Conservation (phyloP, 257 asterid species). For the Solanum etuberosum region DNA sequence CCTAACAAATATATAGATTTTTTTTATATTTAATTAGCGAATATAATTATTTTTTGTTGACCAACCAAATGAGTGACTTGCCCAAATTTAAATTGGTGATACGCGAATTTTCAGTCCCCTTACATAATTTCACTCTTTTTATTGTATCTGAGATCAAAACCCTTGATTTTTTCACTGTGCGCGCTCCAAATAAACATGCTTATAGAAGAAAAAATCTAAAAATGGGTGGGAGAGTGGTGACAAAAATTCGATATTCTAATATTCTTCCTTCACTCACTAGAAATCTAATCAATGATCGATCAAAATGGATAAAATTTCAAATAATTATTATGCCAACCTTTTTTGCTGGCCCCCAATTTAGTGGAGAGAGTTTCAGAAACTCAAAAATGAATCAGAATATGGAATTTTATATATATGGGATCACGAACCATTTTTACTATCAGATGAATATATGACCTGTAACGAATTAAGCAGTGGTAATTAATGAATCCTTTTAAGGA, state of each 20-base stretch:
- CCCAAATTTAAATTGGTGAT: background rate
- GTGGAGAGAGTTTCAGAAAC: conserved; percentile 25
- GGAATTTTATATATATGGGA: background rate
- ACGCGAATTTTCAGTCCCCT: background rate
- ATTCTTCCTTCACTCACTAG: background rate
- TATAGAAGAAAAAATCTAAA: background rate
- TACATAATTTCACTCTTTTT: background rate
- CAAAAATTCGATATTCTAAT: background rate
- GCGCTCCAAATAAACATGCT: background rate
- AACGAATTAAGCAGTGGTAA: background rate
- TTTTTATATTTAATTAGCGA: background rate
- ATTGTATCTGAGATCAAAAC: background rate
- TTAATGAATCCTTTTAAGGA: conserved; percentile 13
- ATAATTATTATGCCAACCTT: conserved; percentile 20
- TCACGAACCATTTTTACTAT: background rate
- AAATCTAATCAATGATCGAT: background rate
- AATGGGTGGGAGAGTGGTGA: background rate
- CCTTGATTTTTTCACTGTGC: background rate
- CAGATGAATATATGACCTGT: background rate
- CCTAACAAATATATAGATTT: background rate
- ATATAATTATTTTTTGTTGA: background rate
- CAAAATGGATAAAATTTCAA: conserved; percentile 9
- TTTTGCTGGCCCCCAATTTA: conserved; percentile 12
- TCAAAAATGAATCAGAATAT: conserved; percentile 9
- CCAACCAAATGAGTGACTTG: background rate